Evolutionary conservation across 2,329 filamentous ascomycete species (phyloP).

Genomic region (Nannizzia gypsea): DNA sequence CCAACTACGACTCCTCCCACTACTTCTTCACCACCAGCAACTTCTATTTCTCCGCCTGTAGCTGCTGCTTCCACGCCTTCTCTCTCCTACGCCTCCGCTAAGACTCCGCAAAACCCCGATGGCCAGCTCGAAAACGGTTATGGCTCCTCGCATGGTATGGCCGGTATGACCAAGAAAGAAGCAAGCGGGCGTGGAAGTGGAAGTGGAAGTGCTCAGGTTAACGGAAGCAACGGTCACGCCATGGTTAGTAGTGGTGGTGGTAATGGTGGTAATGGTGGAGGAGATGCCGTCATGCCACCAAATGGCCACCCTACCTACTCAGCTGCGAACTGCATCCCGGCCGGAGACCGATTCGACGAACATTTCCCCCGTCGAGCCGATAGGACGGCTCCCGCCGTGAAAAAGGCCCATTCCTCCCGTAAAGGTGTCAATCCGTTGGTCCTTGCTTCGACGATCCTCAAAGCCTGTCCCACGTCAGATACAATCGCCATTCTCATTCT

Average conservation of each 20-base stretch:
- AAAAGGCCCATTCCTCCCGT: slow-evolving; percentile 23
- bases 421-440: slow-evolving; percentile 58
- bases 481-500: slow-evolving; percentile 95
- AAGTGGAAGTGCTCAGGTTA: not conserved
- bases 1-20: slow-evolving; percentile 18
- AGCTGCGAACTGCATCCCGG: slow-evolving; percentile 22
- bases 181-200: slow-evolving; percentile 6
- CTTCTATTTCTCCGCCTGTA: not conserved
- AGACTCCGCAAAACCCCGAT: slow-evolving; percentile 6
- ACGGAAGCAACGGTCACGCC: slow-evolving; percentile 21
- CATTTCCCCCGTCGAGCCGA: slow-evolving; percentile 24
- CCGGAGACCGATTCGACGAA: slow-evolving; percentile 14
- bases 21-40: not conserved
- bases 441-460: slow-evolving; percentile 73
- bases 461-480: slow-evolving; percentile 81
- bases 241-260: not conserved
- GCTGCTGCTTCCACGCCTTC: slow-evolving; percentile 25
- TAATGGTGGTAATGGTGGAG: not conserved
- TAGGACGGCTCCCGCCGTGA: slow-evolving; percentile 15
- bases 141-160: slow-evolving; percentile 18
- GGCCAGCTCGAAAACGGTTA: slow-evolving; percentile 18
- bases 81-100: slow-evolving; percentile 24
- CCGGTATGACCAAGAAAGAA: slow-evolving; percentile 25
- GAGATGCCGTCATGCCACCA: not conserved
- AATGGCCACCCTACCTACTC: slow-evolving; percentile 24